Conservation (phyloP, 1,139 yeast species). For the Saccharomyces hybrid region DNA sequence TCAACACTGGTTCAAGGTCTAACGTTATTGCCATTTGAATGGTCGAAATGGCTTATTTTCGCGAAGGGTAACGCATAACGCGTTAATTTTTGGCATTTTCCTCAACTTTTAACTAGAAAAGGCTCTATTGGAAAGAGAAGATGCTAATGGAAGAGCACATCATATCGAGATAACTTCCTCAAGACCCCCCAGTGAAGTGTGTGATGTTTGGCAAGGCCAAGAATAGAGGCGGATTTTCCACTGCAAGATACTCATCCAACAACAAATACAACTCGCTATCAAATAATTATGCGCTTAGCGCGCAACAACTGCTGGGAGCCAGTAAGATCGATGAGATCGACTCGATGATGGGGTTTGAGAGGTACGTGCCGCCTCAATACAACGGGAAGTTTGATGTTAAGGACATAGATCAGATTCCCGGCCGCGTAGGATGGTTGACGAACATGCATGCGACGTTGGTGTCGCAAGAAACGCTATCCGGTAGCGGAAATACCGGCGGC, state of each 20-base stretch:
- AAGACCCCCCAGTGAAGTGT: background rate
- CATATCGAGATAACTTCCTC: background rate
- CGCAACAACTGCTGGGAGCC: constrained; percentile 28
- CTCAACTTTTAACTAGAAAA: background rate
- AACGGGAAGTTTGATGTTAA: constrained; percentile 17
- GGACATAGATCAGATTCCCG: constrained; percentile 55
- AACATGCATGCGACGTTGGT: constrained; percentile 63
- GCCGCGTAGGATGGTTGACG: constrained; percentile 76
- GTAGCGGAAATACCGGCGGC: constrained; percentile 40
- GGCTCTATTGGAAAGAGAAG: background rate
- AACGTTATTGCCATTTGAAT: background rate
- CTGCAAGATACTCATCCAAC: constrained; percentile 9
- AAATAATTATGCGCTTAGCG: constrained; percentile 25
- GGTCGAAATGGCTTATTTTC: background rate
- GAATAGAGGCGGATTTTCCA: constrained; percentile 9
- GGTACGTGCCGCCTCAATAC: constrained; percentile 35
- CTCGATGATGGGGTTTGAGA: constrained; percentile 73
- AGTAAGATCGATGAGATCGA: constrained; percentile 57
- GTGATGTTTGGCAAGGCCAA: constrained; percentile 2
- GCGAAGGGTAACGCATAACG: background rate
- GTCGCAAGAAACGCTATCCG: constrained; percentile 24
- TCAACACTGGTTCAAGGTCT: background rate
- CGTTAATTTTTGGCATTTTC: background rate
- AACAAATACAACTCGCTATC: constrained; percentile 5
- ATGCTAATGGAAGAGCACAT: background rate